Evolutionary conservation across 352 stramenopile species (phyloP), one percentile per base, ranked within the genome.

Genomic region (Phytopythium helicoides): DNA sequence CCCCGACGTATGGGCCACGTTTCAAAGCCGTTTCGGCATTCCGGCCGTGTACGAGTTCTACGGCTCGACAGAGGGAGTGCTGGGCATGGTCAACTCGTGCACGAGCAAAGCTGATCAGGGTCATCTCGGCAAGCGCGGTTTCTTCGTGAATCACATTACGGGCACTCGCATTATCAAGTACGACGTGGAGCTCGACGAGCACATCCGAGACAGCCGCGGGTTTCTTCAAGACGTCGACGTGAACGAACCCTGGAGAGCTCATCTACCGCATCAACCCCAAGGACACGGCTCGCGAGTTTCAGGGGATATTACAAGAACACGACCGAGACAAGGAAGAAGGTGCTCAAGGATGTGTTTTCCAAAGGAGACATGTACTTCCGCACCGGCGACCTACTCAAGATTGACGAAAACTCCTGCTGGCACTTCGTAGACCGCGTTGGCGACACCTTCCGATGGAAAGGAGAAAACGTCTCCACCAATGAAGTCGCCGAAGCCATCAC

Each of bases 401-500:
- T 86, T 39, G 89, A 97, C 54, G 54, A 66, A 25, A 58, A 73
- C 7, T 67, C 76, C 5, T 89, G 77, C 62, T 93, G 88, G 72
- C 92, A 94, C 61, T 98, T 96, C 48, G 68, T 95, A 5, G 92
- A 98, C 51, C 83, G 92, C 16, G 80, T 97, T 15, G 92, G 92
- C 21, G 92, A 98, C 56, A 98, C 91, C 16, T 98, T 97, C 60
- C 81, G 92, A 15, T 98, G 91, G 88, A 97, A 97, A 48, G 92
- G 92, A 21, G 91, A 98, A 54, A 98, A 97, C 52, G 87, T 97
- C 15, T 81, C 86, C 36, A 97, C 91, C 2, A 94, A 86, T 44
- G 88, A 98, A 62, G 88, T 98, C 9, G 71, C 78, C 0, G 72
- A 94, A 39, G 81, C 81, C 3, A 63, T 97, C 19, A 80, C 76